A percentile compares a stretch with the other conserved stretches of the same genome.
These are phyloP conservation scores for Volvox reticuliferus DNA, from an alignment of 139 green algal genomes.

Conservation along the genomic window DNA sequence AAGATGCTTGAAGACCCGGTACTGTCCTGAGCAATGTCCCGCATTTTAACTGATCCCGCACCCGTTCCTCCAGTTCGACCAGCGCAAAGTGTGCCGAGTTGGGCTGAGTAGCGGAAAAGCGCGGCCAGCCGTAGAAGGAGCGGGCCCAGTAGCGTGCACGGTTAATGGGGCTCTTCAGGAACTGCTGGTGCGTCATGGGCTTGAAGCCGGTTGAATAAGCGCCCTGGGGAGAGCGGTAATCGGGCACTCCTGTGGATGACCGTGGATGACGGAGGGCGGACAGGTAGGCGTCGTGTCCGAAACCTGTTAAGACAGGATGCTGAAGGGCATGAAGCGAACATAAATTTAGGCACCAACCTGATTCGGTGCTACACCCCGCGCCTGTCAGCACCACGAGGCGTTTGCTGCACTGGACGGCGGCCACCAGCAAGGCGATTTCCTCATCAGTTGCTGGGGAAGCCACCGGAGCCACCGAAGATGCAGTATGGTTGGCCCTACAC, in stretches of 20 bases:
- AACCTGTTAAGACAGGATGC: too few relatives aligned
- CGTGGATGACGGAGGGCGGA: background rate
- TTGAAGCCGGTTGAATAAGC: slow-evolving; percentile 96
- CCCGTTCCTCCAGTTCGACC: slow-evolving; percentile 46
- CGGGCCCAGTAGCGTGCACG: slow-evolving; percentile 91
- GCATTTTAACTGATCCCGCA: background rate
- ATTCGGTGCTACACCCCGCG: slow-evolving; percentile 85
- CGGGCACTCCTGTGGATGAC: slow-evolving; percentile 82
- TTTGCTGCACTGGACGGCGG: background rate
- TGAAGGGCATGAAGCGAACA: background rate
- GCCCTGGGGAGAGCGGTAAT: slow-evolving; percentile 90
- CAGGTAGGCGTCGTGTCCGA: too few relatives aligned
- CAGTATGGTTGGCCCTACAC: background rate
- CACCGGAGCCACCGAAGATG: background rate
- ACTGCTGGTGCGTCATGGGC: slow-evolving; percentile 96
- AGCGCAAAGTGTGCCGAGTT: slow-evolving; percentile 76
- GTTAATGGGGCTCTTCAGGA: slow-evolving; percentile 77
- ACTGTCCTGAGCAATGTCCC: too few relatives aligned
- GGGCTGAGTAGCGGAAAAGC: slow-evolving; percentile 77
- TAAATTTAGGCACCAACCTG: background rate
- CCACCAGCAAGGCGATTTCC: slow-evolving; percentile 2
- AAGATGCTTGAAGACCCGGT: too few relatives aligned
- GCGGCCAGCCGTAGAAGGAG: slow-evolving; percentile 88
- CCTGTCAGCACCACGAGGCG: slow-evolving; percentile 52
- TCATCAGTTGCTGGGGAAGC: background rate